phyloP scores from a whole-genome alignment of 441 rosid genomes.

The Mallotus repandus region DNA sequence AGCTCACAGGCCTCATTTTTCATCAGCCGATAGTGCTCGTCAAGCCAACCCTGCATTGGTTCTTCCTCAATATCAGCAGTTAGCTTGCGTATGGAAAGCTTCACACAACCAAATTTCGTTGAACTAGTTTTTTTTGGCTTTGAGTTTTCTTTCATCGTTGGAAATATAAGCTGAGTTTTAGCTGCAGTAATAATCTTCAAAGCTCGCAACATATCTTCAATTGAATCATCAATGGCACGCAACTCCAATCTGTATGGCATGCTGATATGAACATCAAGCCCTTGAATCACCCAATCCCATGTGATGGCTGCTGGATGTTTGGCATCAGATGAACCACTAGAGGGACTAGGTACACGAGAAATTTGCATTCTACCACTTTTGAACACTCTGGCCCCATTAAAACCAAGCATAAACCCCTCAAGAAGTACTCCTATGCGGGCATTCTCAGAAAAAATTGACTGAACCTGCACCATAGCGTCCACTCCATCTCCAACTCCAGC shows the following conservation, averaged over 20 bases:
- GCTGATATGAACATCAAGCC: conserved; percentile 85
- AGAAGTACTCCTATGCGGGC: conserved; percentile 95
- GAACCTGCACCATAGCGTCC: conserved; percentile 74
- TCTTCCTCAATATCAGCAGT: conserved; percentile 98
- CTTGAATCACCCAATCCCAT: conserved; percentile 99
- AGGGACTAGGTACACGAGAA: conserved; percentile 83
- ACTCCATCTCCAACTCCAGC: conserved; percentile 98
- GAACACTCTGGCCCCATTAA: conserved; percentile 76
- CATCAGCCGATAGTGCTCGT: conserved; percentile 85
- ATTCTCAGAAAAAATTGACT: conserved; percentile 98
- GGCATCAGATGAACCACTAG: conserved; percentile 53
- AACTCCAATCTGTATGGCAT: conserved; percentile 92
- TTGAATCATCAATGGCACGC: conserved; percentile 97
- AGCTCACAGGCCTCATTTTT: conserved; percentile 88
- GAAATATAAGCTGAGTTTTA: conserved; percentile 54
- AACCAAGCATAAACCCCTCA: conserved; percentile 81
- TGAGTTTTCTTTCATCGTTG: conserved; percentile 62
- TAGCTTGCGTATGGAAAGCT: conserved; percentile 71
- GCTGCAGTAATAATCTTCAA: conserved; percentile 80
- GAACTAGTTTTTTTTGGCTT: conserved; percentile 74
- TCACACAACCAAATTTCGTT: conserved; percentile 69
- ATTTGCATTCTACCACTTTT: conserved; percentile 95
- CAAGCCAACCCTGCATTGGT: conserved; percentile 99
- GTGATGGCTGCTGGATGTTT: conserved; percentile 37
- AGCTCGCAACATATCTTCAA: conserved; percentile 95